Evolutionary conservation across 1,139 yeast species (phyloP), one percentile per base, ranked within the genome.

Genomic region (Zygoascus hellenicus): DNA sequence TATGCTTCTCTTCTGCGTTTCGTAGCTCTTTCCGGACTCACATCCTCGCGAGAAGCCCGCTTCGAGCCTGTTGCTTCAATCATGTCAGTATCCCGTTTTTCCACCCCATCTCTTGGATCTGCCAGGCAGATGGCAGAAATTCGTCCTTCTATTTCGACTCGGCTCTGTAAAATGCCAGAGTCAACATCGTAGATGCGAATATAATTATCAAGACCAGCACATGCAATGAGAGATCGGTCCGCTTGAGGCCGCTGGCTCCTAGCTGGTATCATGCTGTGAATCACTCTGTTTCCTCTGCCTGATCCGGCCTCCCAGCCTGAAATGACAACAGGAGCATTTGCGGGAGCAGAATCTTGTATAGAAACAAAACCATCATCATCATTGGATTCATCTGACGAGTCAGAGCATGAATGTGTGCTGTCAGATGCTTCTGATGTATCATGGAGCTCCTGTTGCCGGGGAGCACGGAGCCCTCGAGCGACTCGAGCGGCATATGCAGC

Each of bases 121-220:
- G 85, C 54, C 9, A 83, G 62, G 37, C 72, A 57, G 9, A 83
- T 72, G 30, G 71, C 69, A 44, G 78, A 75, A 3, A 83, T 71
- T 57, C 83, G 85, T 4, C 84, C 75, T 1, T 87, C 88, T 38
- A 83, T 58, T 55, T 76, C 83, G 9, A 83, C 81, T 58, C 84
- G 84, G 10, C 78, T 83, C 30, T 80, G 62, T 48, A 80, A 67
- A 37, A 76, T 74, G 48, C 92, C 73, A 0, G 77, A 63, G 5
- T 68, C 66, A n/a, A 80, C 59, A 54, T 84, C 81, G 63, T 78
- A 87, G 6, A 83, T 83, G 50, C 95, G 73, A 42, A 84, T 71
- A 59, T 84, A 84, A 59, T 90, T 75, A 62, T 87, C 96, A 35
- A 86, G 69, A 0, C 95, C 94, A 42, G 94, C 95, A 39, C 84